Base-by-base conservation (phyloP, 345 rosid genomes). In the Brassica rapa region DNA sequence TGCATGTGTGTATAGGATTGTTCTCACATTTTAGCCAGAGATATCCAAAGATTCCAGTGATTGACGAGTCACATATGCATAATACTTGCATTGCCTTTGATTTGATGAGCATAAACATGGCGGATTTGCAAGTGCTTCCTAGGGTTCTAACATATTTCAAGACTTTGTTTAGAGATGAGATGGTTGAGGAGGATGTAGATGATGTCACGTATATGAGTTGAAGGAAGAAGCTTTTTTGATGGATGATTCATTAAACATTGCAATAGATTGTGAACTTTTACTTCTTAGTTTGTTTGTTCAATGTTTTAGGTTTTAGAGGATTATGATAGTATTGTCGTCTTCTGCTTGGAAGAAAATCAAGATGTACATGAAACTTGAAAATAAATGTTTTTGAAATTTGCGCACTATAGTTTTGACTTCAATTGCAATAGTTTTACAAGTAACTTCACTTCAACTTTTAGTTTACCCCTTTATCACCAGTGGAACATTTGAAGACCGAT, bases 1-100 rank as follows among this genome's bases (percentile, higher is more conserved):
- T 0, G 93, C 94, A 0, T 90, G 89, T 12, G 97, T 76, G n/a
- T 92, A 94, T 71, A 86, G 91, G 2, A 86, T 94, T 46, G 62
- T 46, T 84, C 93, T 94, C 1, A 92, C 97, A 94, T 85, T 92
- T 94, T 93, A 94, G 98, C 85, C 97, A 92, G 85, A 81, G 97
- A 84, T 92, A 94, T 83, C 97, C 97, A 0, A 94, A 89, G 82
- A 87, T 94, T 57, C 97, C 97, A 0, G 89, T 92, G 51, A 86
- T 92, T 30, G 97, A 89, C 29, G 92, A 85, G 27, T 51, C 81
- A 0, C 87, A 94, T 77, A 89, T 88, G 97, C 97, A 92, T 59
- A 92, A 90, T 43, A 92, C 97, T 7, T 88, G 97, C 89, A 85
- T 94, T 57, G 97, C 95, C 15, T 92, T 94, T 32, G 97, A 89